These are phyloP conservation scores for Echinochloa phyllopogon DNA, from an alignment of 176 grass and related monocot species.

Conservation along the genomic window DNA sequence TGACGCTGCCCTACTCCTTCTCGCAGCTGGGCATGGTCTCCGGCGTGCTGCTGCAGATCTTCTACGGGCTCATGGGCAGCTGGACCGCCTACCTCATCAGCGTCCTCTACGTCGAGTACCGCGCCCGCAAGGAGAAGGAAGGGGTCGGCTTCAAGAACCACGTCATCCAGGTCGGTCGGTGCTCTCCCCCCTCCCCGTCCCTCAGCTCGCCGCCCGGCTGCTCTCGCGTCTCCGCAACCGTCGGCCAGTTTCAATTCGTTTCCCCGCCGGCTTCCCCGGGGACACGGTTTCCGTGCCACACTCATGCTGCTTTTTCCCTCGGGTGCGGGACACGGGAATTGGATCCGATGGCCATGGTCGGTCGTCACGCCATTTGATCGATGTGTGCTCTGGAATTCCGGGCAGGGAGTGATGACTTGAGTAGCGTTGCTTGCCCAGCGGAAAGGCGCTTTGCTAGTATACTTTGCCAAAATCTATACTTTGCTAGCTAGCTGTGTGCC, in stretches of 20 bases:
- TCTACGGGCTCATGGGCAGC: constrained; percentile 76
- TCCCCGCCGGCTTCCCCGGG: background rate
- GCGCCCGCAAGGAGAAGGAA: constrained; percentile 67
- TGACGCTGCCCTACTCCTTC: constrained; percentile 70
- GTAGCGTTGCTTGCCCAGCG: constrained; percentile 14
- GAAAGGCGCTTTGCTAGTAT: constrained; percentile 16
- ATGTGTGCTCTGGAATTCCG: constrained; percentile 21
- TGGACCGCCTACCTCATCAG: constrained; percentile 87
- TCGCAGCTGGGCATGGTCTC: constrained; percentile 62
- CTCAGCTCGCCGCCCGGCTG: background rate
- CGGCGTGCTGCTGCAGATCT: constrained; percentile 57
- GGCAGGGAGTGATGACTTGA: background rate
- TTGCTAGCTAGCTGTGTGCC: background rate
- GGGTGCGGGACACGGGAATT: background rate
- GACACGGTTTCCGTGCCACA: background rate
- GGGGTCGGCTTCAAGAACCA: constrained; percentile 73
- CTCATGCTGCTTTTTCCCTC: background rate
- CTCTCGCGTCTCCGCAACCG: background rate
- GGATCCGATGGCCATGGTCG: constrained; percentile 20
- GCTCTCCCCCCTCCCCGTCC: background rate
- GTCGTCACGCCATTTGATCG: constrained; percentile 16
- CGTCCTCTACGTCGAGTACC: constrained; percentile 81
- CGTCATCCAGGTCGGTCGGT: constrained; percentile 62
- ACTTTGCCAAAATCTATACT: background rate
- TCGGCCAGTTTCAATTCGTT: constrained; percentile 1